A percentile compares a stretch with the other conserved stretches of the same genome.
These are phyloP conservation scores for Pisolithus albus DNA, from an alignment of 768 basidiomycete genomes.

Conservation along the genomic window DNA sequence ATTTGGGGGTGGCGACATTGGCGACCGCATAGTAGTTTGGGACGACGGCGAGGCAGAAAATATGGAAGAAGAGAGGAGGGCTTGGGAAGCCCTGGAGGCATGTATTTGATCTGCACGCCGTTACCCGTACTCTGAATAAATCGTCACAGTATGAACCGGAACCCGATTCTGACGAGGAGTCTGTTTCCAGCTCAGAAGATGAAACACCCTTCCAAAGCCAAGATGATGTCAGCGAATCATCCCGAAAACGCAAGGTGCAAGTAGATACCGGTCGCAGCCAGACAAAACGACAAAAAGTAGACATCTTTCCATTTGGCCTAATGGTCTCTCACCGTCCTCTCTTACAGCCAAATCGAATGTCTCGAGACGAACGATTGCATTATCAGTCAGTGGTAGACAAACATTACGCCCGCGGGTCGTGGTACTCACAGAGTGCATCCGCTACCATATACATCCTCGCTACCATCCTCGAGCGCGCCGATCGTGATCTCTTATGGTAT, in stretches of 20 bases:
- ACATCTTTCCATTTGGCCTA: slow-evolving; percentile 15
- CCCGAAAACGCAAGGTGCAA: slow-evolving; percentile 45
- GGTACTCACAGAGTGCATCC: slow-evolving; percentile 84
- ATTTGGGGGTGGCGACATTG: slow-evolving; percentile 63
- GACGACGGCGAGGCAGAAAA: slow-evolving; percentile 78
- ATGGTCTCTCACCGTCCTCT: not conserved
- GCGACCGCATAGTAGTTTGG: slow-evolving; percentile 82
- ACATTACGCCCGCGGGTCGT: slow-evolving; percentile 81
- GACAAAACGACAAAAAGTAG: slow-evolving; percentile 55
- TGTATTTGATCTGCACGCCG: slow-evolving; percentile 13
- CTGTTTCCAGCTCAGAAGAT: slow-evolving; percentile 40
- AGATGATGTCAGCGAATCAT: slow-evolving; percentile 26
- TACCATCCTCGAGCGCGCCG: slow-evolving; percentile 83
- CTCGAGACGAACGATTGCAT: slow-evolving; percentile 61
- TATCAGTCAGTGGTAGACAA: slow-evolving; percentile 63
- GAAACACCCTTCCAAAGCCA: slow-evolving; percentile 40
- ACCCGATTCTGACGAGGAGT: slow-evolving; percentile 58
- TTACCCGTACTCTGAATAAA: slow-evolving; percentile 5
- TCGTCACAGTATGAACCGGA: slow-evolving; percentile 67
- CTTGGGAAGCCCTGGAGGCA: slow-evolving; percentile 83
- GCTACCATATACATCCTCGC: slow-evolving; percentile 87
- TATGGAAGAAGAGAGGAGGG: slow-evolving; percentile 63
- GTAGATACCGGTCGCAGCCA: slow-evolving; percentile 31
- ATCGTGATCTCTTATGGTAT: slow-evolving; percentile 91
- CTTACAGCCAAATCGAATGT: slow-evolving; percentile 50